Base-by-base conservation (phyloP, 2,329 filamentous ascomycete species). In the Myrmaecium sp. region DNA sequence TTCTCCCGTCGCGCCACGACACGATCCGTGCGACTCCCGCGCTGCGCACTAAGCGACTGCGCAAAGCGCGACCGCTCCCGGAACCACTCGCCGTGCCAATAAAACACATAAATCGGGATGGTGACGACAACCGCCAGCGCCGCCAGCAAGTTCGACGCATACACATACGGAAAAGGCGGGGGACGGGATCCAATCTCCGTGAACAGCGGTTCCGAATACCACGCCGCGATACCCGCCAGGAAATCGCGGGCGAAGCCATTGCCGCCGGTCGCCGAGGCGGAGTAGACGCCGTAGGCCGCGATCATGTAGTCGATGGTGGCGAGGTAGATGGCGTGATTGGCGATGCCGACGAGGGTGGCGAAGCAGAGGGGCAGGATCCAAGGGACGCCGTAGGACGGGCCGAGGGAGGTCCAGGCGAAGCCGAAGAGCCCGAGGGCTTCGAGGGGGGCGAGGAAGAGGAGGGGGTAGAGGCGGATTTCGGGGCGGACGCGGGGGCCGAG, bases 301-400 rank as follows among this genome's bases (percentile, higher is more conserved):
- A 79, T 66, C 66, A 80, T 79, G 52, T 82, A 82, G 47, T 82
- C 73, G 35, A 80, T 76, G 1, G 74, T 78, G 1, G 74, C 71
- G 69, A 78, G 77, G 52, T 80, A 80, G 31, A 79, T 78, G 17
- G 66, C 57, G 31, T 75, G 77, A 41, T 82, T 82, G 29, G 75
- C 75, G 27, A 82, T 72, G 13, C 74, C 77, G 26, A 82, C 70
- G 23, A 78, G 55, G 10, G 59, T 60, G 2, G 64, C 61, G 35
- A 74, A 78, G 24, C 79, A 52, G 55, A 74, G 66, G 3, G 71
- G 69, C 0, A 62, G 70, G 13, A 78, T 68, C 75, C 76, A 82
- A 36, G 69, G 69, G 3, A 74, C 38, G n/a, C 43, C 43, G 21
- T 48, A 36, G 0, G 55, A 48, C 0, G 72, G 73, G 0, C 72